A percentile compares a stretch with the other conserved stretches of the same genome.
Conservation (phyloP, 2,329 filamentous ascomycete genomes). For the Beauveria asiatica region DNA sequence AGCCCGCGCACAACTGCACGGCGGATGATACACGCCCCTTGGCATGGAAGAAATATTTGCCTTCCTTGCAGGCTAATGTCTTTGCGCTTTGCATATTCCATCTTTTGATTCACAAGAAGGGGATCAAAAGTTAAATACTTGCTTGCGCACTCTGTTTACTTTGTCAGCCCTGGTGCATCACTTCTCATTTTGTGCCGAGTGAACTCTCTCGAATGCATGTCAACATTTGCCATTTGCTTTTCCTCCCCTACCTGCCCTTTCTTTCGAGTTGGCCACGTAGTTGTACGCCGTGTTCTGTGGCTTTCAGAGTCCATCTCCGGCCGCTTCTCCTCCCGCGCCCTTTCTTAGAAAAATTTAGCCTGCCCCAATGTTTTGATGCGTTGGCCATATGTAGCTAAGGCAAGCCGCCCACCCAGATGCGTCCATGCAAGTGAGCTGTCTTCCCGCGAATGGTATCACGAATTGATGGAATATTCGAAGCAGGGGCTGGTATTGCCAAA, state of each 20-base stretch:
- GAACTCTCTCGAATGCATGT: neutral
- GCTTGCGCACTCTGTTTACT: neutral
- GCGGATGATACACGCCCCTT: conserved; percentile 6
- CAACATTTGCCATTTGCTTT: neutral
- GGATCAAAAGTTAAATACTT: neutral
- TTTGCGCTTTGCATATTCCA: neutral
- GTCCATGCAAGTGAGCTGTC: conserved; percentile 7
- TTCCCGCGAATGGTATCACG: conserved; percentile 1
- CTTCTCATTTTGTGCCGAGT: neutral
- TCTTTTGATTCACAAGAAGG: neutral
- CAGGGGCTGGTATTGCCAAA: neutral
- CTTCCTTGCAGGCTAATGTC: neutral
- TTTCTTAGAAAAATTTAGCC: neutral
- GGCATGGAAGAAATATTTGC: neutral
- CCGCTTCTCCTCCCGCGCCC: neutral
- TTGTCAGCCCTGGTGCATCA: neutral
- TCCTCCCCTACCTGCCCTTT: neutral
- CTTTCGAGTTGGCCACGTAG: neutral
- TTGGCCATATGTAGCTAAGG: conserved; percentile 11
- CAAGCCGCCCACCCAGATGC: conserved; percentile 10
- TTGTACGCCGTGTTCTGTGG: neutral
- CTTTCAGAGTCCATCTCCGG: neutral
- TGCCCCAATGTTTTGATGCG: conserved; percentile 12
- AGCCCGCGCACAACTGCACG: conserved; percentile 7
- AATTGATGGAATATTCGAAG: neutral